Evolutionary conservation across 2,329 filamentous ascomycete species (phyloP).

Genomic region (Pezicula carpinea): DNA sequence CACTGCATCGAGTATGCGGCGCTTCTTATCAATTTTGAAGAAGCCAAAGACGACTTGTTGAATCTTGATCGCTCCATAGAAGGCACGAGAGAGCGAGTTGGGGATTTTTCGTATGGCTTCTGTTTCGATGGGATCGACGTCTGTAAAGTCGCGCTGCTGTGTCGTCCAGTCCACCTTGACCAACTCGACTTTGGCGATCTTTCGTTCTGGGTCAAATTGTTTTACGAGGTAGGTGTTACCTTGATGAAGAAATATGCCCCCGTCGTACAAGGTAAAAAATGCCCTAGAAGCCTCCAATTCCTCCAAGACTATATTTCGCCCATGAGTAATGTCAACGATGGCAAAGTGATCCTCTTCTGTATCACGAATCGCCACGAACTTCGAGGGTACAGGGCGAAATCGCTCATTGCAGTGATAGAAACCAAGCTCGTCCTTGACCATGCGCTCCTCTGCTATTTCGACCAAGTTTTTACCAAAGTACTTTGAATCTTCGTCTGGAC

Average conservation of each 20-base stretch:
- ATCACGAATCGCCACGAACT: constrained; percentile 82
- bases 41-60: constrained; percentile 89
- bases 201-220: constrained; percentile 75
- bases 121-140: constrained; percentile 89
- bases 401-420: constrained; percentile 89
- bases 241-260: constrained; percentile 94
- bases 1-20: constrained; percentile 84
- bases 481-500: constrained; percentile 64
- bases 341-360: constrained; percentile 91
- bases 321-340: constrained; percentile 81
- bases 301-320: constrained; percentile 80
- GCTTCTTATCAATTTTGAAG: constrained; percentile 89
- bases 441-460: constrained; percentile 66
- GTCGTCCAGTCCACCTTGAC: constrained; percentile 96
- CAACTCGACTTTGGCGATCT: constrained; percentile 80
- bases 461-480: constrained; percentile 77
- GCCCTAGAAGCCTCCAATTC: constrained; percentile 95
- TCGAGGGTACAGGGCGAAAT: constrained; percentile 80
- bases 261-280: constrained; percentile 93
- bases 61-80: constrained; percentile 82
- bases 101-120: constrained; percentile 75
- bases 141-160: constrained; percentile 85
- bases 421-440: constrained; percentile 69
- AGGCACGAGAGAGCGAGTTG: constrained; percentile 63
- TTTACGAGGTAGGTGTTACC: constrained; percentile 89